phyloP scores from a whole-genome alignment of 2,329 filamentous ascomycete genomes.

The Aureobasidium vineae region DNA sequence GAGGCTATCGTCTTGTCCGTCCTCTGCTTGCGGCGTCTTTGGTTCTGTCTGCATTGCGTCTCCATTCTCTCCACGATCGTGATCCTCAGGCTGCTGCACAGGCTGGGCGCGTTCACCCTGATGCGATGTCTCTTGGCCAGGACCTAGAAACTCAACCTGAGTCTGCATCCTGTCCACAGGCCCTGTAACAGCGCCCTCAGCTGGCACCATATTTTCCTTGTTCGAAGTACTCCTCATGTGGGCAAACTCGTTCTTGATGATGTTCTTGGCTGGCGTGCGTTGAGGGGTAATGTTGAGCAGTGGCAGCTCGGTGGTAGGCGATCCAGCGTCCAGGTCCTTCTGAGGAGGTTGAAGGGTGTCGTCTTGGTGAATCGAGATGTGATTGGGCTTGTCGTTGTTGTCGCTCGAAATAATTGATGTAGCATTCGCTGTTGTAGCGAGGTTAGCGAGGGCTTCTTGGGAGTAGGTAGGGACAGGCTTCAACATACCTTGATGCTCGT shows the following conservation, averaged over 20 bases:
- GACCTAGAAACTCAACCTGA: conserved; percentile 44
- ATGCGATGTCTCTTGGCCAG: conserved; percentile 42
- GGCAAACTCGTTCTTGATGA: conserved; percentile 32
- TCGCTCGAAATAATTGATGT: background rate
- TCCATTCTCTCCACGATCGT: background rate
- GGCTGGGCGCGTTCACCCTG: background rate
- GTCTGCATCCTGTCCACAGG: conserved; percentile 26
- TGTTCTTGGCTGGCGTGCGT: conserved; percentile 31
- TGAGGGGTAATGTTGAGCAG: conserved; percentile 31
- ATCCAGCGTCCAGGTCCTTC: conserved; percentile 34
- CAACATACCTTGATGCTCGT: background rate
- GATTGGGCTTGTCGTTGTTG: background rate
- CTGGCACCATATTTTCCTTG: conserved; percentile 37
- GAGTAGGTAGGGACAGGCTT: background rate
- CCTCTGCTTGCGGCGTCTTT: background rate
- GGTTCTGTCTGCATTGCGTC: background rate
- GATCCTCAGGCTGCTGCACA: background rate
- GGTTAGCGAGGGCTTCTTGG: background rate
- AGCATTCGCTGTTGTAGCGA: background rate
- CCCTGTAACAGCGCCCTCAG: background rate
- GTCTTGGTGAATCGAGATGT: conserved; percentile 6
- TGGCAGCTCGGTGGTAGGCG: conserved; percentile 28
- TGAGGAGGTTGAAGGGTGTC: conserved; percentile 22
- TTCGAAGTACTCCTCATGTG: conserved; percentile 36
- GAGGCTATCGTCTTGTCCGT: background rate